These are phyloP conservation scores for Parathielavia hyrcaniae DNA, from an alignment of 495 filamentous ascomycete species.

Conservation along the genomic window DNA sequence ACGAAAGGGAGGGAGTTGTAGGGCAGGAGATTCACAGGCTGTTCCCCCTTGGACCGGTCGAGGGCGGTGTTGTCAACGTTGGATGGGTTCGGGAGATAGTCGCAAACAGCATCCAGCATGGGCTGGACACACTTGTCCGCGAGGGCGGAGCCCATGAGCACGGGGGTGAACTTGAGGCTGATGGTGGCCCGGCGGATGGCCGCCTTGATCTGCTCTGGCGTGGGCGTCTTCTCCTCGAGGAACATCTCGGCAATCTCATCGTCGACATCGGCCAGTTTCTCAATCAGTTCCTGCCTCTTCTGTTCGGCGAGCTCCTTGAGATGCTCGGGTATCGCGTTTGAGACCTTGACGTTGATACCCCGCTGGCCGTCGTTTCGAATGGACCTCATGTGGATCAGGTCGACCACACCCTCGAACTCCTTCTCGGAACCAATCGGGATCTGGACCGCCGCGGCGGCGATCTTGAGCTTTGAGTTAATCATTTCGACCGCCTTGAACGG, in stretches of 20 bases:
- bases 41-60: conserved; percentile 71
- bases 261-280: conserved; percentile 94
- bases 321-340: conserved; percentile 73
- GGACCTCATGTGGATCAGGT: conserved; percentile 85
- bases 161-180: conserved; percentile 82
- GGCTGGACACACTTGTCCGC: conserved; percentile 95
- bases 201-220: conserved; percentile 71
- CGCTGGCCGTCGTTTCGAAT: conserved; percentile 82
- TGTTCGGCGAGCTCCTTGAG: conserved; percentile 68
- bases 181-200: conserved; percentile 89
- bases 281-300: conserved; percentile 77
- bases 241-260: conserved; percentile 97
- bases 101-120: conserved; percentile 93
- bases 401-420: conserved; percentile 88
- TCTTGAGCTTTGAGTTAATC: conserved; percentile 90
- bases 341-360: conserved; percentile 63
- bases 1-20: conserved; percentile 93
- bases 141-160: conserved; percentile 92
- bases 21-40: conserved; percentile 75
- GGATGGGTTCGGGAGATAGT: conserved; percentile 88
- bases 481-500: conserved; percentile 96
- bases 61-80: conserved; percentile 89
- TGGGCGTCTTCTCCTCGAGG: conserved; percentile 76
- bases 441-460: conserved; percentile 89
- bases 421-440: conserved; percentile 93